Evolutionary conservation across 2,329 filamentous ascomycete species (phyloP).

Genomic region (Akanthomyces dipterigenus): DNA sequence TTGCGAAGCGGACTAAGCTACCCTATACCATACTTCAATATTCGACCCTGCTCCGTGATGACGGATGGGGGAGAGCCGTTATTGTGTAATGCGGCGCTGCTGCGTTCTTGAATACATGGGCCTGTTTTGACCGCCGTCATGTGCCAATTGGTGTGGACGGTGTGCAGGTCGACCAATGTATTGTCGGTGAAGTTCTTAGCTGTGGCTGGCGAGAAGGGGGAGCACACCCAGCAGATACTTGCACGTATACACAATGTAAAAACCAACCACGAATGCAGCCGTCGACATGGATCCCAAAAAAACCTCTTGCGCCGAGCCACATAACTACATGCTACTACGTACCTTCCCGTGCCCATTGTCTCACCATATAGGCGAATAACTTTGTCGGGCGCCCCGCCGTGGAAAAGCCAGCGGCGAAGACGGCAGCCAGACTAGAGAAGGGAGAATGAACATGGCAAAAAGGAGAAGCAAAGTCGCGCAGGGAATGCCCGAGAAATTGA

Average conservation of each 20-base stretch:
- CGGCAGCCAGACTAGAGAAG: background rate
- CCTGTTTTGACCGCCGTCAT: background rate
- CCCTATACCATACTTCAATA: no score
- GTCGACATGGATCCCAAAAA: background rate
- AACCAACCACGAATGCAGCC: background rate
- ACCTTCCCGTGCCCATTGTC: background rate
- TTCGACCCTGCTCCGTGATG: no score
- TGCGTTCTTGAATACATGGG: background rate
- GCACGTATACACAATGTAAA: background rate
- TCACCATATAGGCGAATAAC: background rate
- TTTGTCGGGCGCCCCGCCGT: background rate
- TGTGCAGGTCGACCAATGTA: no score
- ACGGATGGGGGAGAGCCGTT: no score
- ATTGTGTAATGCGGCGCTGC: background rate
- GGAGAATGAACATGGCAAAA: background rate
- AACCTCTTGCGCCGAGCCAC: background rate
- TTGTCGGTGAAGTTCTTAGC: no score
- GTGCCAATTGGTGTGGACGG: background rate
- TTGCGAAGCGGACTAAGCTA: no score
- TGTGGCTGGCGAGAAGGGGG: no score
- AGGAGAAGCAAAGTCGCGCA: background rate
- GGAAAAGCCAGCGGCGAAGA: background rate
- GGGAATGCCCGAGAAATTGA: background rate
- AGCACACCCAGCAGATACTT: no score
- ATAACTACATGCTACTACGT: no score